phyloP scores from a whole-genome alignment of 495 filamentous ascomycete genomes.

The Poronia punctata region DNA sequence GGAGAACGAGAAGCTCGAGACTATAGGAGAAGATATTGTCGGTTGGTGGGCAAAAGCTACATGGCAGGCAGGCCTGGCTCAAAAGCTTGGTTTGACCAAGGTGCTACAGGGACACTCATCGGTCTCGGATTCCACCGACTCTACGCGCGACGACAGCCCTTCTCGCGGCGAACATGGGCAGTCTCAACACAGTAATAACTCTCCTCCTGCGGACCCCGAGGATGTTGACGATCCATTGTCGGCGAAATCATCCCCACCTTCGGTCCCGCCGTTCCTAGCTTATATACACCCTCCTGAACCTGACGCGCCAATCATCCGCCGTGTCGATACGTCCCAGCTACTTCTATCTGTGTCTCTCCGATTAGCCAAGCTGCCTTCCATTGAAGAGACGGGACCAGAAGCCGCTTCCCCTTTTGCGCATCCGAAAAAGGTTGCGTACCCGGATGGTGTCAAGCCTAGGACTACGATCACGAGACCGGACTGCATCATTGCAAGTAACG shows the following conservation, averaged over 20 bases:
- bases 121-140: constrained; percentile 4
- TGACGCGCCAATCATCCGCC: constrained; percentile 58
- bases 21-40: constrained; percentile 82
- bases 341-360: constrained; percentile 76
- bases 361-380: constrained; percentile 66
- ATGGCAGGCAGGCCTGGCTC: constrained; percentile 76
- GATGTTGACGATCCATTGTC: constrained; percentile 11
- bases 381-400: constrained; percentile 54
- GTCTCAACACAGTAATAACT: constrained; percentile 24
- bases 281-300: constrained; percentile 57
- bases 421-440: constrained; percentile 69
- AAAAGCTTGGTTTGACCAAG: constrained; percentile 66
- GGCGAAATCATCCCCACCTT: constrained; percentile 18
- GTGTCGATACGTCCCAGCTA: constrained; percentile 78
- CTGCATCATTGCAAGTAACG: constrained; percentile 75
- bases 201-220: constrained; percentile 14
- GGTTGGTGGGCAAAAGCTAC: constrained; percentile 92
- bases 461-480: constrained; percentile 71
- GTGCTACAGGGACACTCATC: constrained; percentile 44
- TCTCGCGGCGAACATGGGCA: constrained; percentile 11
- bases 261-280: constrained; percentile 64
- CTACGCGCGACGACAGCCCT: constrained; percentile 9
- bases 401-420: constrained; percentile 66
- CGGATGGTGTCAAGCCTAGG: constrained; percentile 64
- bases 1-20: constrained; percentile 72